Conservation (phyloP, 2,329 filamentous ascomycete species). For the Beauveria australis region DNA sequence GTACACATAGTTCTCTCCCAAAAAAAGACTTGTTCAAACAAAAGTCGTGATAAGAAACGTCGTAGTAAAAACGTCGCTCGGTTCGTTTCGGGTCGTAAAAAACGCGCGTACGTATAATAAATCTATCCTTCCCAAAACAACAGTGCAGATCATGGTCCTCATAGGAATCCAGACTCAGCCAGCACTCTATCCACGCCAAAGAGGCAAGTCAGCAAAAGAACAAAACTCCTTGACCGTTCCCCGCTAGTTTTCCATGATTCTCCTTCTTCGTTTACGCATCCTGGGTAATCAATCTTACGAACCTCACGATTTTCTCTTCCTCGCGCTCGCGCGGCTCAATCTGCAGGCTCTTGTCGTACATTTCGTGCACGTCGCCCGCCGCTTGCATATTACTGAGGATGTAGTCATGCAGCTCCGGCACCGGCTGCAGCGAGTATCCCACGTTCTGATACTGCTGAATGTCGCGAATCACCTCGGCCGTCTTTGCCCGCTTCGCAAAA, state of each 20-base stretch:
- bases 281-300: slow-evolving; percentile 29
- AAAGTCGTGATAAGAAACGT: background rate
- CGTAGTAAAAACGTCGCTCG: background rate
- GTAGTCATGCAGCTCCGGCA: slow-evolving; percentile 90
- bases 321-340: slow-evolving; percentile 93
- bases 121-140: background rate
- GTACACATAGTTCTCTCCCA: background rate
- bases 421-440: slow-evolving; percentile 83
- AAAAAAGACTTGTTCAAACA: background rate
- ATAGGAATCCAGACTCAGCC: slow-evolving; percentile 54
- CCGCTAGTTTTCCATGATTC: background rate
- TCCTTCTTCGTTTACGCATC: background rate
- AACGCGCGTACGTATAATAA: slow-evolving; percentile 6
- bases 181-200: slow-evolving; percentile 38
- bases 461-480: slow-evolving; percentile 94
- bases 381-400: slow-evolving; percentile 94
- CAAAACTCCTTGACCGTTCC: background rate
- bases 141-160: slow-evolving; percentile 18
- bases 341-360: slow-evolving; percentile 94
- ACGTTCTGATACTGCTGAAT: slow-evolving; percentile 99
- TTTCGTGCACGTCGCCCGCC: slow-evolving; percentile 93
- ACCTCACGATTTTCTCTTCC: slow-evolving; percentile 99
- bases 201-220: slow-evolving; percentile 8
- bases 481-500: slow-evolving; percentile 96
- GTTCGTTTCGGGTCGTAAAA: slow-evolving; percentile 6